A percentile compares a stretch with the other conserved stretches of the same genome.
Evolutionary conservation across 148 eudicot species (phyloP).

Genomic region (Fagopyrum homotropicum): DNA sequence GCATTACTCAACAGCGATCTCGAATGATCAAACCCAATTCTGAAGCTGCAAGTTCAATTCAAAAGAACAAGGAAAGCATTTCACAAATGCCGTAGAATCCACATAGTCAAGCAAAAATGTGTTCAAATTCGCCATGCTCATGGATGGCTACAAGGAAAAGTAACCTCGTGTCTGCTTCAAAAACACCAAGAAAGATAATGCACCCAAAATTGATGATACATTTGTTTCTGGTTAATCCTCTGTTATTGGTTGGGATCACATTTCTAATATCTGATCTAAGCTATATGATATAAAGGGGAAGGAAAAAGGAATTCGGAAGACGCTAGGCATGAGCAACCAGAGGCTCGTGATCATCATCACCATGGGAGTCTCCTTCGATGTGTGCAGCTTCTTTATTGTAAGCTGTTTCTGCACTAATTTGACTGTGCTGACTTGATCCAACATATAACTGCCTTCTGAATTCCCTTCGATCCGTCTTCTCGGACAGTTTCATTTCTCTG

Average conservation of each 20-base stretch:
- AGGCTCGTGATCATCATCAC: slow-evolving; percentile 23
- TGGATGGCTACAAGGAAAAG: too few relatives aligned
- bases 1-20: not conserved
- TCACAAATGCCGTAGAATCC: not conserved
- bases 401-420: slow-evolving; percentile 18
- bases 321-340: slow-evolving; percentile 45
- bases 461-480: slow-evolving; percentile 50
- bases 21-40: not conserved
- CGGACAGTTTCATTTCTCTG: slow-evolving; percentile 41
- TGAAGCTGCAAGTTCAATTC: not conserved
- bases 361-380: slow-evolving; percentile 27
- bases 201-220: not conserved
- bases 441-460: slow-evolving; percentile 53
- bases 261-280: not conserved
- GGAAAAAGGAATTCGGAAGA: not conserved
- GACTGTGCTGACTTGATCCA: slow-evolving; percentile 24
- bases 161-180: not conserved
- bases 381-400: slow-evolving; percentile 21
- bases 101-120: not conserved
- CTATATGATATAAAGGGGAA: not conserved
- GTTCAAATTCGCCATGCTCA: not conserved
- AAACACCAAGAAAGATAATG: not conserved
- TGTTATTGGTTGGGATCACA: not conserved
- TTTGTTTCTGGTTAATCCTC: not conserved
- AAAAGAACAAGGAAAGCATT: not conserved